Conservation (phyloP, 202 grass and related monocot species). For the Saccharum hybrid region DNA sequence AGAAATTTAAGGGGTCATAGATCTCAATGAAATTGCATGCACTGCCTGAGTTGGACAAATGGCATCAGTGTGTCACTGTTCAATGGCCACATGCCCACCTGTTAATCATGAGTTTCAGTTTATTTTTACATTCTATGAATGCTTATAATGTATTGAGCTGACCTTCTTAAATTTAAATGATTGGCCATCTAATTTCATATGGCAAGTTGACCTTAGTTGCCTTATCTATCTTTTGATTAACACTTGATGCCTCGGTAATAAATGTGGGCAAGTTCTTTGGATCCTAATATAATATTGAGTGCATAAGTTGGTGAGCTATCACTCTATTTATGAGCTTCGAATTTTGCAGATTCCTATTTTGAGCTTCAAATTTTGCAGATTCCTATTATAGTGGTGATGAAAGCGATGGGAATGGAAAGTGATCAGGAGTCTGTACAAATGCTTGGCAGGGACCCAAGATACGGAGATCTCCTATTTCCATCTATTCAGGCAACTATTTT, state of each 20-base stretch:
- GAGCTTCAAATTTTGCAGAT: conserved; percentile 68
- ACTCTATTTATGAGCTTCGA: conserved; percentile 36
- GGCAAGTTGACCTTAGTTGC: too few species aligned
- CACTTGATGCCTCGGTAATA: too few species aligned
- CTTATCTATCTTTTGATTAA: too few species aligned
- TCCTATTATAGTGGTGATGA: conserved; percentile 96
- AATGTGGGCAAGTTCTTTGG: background rate
- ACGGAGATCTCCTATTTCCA: conserved; percentile 74
- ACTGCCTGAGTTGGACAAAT: background rate
- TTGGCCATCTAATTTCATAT: too few species aligned
- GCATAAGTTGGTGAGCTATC: conserved; percentile 28
- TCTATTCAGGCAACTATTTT: conserved; percentile 77
- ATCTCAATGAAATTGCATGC: background rate
- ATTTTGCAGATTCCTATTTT: too few species aligned
- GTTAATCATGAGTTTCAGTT: background rate
- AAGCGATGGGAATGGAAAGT: conserved; percentile 98
- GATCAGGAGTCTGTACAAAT: conserved; percentile 97
- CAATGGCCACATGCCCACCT: background rate
- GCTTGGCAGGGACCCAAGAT: conserved; percentile 93
- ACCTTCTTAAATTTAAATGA: background rate
- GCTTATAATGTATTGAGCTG: background rate
- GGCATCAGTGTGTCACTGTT: background rate
- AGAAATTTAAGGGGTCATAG: background rate
- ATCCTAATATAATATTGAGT: conserved; percentile 13
- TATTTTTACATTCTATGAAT: too few species aligned